Conservation (phyloP, 352 stramenopile genomes). For the Phytophthora nicotianae region DNA sequence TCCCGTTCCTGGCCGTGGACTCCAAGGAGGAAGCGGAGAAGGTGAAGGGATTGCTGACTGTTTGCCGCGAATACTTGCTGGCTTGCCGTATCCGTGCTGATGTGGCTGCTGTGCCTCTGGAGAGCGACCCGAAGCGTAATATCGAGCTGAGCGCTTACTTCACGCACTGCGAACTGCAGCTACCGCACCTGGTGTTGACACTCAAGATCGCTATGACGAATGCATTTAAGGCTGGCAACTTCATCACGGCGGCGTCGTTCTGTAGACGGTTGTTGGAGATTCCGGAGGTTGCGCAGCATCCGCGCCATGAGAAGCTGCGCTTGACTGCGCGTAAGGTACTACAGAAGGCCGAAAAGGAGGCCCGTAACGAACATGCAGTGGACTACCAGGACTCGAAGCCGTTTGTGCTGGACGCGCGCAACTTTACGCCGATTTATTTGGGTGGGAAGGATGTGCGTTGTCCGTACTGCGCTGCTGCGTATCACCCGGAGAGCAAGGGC, state of each 20-base stretch:
- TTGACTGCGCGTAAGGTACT: constrained; percentile 97
- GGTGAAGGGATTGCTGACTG: constrained; percentile 95
- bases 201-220: constrained; percentile 99
- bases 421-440: constrained; percentile 96
- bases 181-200: constrained; percentile 97
- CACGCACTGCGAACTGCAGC: constrained; percentile 99
- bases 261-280: constrained; percentile 98
- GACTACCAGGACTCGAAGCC: constrained; percentile 98
- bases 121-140: constrained; percentile 86
- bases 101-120: constrained; percentile 68
- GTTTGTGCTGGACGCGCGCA: constrained; percentile 95
- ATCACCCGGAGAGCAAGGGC: constrained; percentile 88
- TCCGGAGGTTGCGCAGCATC: constrained; percentile 92
- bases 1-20: constrained; percentile 96
- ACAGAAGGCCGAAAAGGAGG: constrained; percentile 98
- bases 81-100: constrained; percentile 96
- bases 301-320: constrained; percentile 94
- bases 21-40: constrained; percentile 92
- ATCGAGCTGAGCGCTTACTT: constrained; percentile 99
- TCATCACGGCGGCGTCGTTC: constrained; percentile 98
- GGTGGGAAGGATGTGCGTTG: constrained; percentile 91
- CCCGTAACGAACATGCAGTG: constrained; percentile 97
- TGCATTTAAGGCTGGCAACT: constrained; percentile 99
- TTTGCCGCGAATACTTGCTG: constrained; percentile 98
- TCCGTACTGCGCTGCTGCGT: constrained; percentile 95